phyloP scores from a whole-genome alignment of 2,329 filamentous ascomycete species.

The Xylaria sp. region DNA sequence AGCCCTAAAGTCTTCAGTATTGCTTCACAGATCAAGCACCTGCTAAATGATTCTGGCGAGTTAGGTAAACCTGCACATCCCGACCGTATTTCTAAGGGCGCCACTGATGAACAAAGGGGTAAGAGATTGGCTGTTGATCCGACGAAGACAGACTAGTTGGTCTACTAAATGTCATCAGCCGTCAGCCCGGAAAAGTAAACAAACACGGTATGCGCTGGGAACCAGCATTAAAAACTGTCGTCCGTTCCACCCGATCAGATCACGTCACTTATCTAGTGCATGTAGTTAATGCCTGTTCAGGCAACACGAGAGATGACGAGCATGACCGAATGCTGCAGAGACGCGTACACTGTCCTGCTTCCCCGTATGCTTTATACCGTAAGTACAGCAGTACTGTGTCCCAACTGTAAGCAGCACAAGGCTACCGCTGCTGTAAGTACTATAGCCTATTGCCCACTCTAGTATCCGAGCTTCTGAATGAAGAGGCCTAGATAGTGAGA shows the following conservation, averaged over 20 bases:
- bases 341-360: slow-evolving; percentile 32
- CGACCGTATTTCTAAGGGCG: slow-evolving; percentile 3
- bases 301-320: slow-evolving; percentile 33
- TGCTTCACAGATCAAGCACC: no score
- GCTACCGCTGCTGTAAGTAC: not conserved
- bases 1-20: no score
- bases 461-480: not conserved
- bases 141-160: not conserved
- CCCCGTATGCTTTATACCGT: slow-evolving; percentile 6
- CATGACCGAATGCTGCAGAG: slow-evolving; percentile 43
- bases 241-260: slow-evolving; percentile 27
- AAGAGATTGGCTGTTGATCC: slow-evolving; percentile 14
- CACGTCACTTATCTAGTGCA: slow-evolving; percentile 23
- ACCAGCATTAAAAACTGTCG: not conserved
- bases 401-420: not conserved
- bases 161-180: slow-evolving; percentile 26
- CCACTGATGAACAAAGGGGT: slow-evolving; percentile 5
- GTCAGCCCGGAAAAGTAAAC: slow-evolving; percentile 26
- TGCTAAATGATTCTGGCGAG: no score
- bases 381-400: not conserved
- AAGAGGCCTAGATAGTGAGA: not conserved
- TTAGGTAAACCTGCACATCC: not conserved
- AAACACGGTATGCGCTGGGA: slow-evolving; percentile 22
- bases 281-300: slow-evolving; percentile 24
- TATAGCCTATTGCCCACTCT: not conserved